phyloP scores from a whole-genome alignment of 768 basidiomycete genomes.

The Cystobasidium onofrii region DNA sequence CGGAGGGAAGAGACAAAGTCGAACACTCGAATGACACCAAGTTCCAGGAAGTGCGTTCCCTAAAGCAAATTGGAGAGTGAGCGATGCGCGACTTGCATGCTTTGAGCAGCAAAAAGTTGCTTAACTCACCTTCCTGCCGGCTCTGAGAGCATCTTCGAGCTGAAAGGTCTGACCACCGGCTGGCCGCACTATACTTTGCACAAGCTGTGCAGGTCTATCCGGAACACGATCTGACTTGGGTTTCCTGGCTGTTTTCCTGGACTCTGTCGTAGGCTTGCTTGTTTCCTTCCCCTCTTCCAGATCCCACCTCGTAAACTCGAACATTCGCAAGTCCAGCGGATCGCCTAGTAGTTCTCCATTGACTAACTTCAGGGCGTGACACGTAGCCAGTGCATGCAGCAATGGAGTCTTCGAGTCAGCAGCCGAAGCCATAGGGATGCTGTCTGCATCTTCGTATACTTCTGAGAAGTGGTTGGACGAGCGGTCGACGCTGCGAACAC shows the following conservation, averaged over 20 bases:
- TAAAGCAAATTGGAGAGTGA: conserved; percentile 46
- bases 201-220: conserved; percentile 70
- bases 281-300: conserved; percentile 75
- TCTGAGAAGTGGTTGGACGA: conserved; percentile 73
- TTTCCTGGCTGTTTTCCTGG: conserved; percentile 30
- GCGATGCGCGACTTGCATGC: no score
- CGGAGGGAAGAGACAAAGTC: conserved; percentile 90
- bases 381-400: conserved; percentile 85
- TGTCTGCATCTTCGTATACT: conserved; percentile 73
- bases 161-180: conserved; percentile 85
- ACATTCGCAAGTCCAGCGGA: conserved; percentile 96
- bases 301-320: conserved; percentile 90
- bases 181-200: conserved; percentile 91
- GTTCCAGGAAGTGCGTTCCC: conserved; percentile 93
- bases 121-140: conserved; percentile 58
- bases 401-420: conserved; percentile 67
- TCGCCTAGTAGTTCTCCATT: conserved; percentile 84
- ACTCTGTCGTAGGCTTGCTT: conserved; percentile 43
- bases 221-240: conserved; percentile 35
- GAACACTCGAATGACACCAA: conserved; percentile 90
- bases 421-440: conserved; percentile 59
- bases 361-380: conserved; percentile 87
- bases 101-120: no score
- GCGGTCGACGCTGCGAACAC: conserved; percentile 76
- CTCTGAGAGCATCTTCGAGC: conserved; percentile 83